These are phyloP conservation scores for Mucor plumbeus DNA, from an alignment of 371 early-diverging fungal species.

Conservation along the genomic window DNA sequence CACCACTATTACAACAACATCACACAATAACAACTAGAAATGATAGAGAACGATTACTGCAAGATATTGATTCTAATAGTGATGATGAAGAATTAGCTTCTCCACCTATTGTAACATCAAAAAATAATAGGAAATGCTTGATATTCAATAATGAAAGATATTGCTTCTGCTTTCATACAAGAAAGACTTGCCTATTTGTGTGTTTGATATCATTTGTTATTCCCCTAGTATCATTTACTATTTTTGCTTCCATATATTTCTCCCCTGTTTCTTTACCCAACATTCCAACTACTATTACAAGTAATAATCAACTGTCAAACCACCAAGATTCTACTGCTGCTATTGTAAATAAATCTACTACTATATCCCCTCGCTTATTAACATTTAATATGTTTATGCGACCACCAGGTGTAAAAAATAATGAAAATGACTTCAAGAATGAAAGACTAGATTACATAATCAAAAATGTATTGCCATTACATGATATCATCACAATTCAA, in stretches of 20 bases:
- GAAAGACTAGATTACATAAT: constrained; percentile 72
- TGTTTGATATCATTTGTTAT: neutral
- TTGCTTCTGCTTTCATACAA: neutral
- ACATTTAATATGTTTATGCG: constrained; percentile 87
- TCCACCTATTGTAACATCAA: neutral
- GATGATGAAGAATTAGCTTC: neutral
- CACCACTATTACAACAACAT: constrained; percentile 4
- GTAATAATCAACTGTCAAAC: constrained; percentile 7
- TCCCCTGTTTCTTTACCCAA: constrained; percentile 31
- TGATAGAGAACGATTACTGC: neutral
- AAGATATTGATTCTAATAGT: neutral
- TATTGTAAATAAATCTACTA: constrained; percentile 9
- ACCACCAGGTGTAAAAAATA: constrained; percentile 81
- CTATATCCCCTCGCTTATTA: constrained; percentile 61
- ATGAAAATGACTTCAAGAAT: constrained; percentile 78
- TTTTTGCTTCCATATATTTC: constrained; percentile 29
- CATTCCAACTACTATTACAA: constrained; percentile 10
- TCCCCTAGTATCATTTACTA: constrained; percentile 1
- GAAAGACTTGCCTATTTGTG: neutral
- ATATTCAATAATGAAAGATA: neutral
- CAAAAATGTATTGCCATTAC: constrained; percentile 61
- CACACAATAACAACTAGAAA: neutral
- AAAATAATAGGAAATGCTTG: neutral
- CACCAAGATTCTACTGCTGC: neutral
- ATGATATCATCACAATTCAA: constrained; percentile 83